phyloP scores from a whole-genome alignment of 2,329 filamentous ascomycete genomes.

The Fusarium tricinctum region DNA sequence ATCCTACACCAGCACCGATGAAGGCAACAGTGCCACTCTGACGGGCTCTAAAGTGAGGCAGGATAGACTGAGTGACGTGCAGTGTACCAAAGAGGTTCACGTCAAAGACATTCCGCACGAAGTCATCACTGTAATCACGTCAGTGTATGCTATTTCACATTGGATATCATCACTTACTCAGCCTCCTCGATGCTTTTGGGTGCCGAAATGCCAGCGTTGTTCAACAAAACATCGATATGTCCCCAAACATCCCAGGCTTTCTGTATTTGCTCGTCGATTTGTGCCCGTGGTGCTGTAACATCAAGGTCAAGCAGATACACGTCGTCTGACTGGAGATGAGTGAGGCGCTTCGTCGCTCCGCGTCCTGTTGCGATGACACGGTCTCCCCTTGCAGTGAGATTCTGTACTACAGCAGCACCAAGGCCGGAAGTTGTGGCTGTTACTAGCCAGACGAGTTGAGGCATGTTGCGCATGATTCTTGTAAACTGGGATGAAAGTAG shows the following conservation, averaged over 20 bases:
- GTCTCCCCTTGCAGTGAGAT: conserved; percentile 9
- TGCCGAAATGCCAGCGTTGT: conserved; percentile 15
- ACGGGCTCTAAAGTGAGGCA: conserved; percentile 6
- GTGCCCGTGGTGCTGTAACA: conserved; percentile 5
- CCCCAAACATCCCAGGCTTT: conserved; percentile 14
- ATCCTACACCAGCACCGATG: conserved; percentile 8
- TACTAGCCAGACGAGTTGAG: conserved; percentile 13
- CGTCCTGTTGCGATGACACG: conserved; percentile 13
- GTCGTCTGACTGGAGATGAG: conserved; percentile 3
- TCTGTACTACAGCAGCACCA: conserved; percentile 18
- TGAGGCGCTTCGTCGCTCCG: conserved; percentile 8
- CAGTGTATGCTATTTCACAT: not conserved
- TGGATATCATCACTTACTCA: not conserved
- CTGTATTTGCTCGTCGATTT: not conserved
- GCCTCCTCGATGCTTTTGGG: conserved; percentile 11
- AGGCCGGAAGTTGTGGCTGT: conserved; percentile 22
- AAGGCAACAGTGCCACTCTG: conserved; percentile 1
- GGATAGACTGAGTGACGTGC: conserved; percentile 11
- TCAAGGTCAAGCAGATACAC: conserved; percentile 14
- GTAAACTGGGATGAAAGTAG: accelerated
- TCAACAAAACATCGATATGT: conserved; percentile 14
- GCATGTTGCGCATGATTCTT: not conserved
- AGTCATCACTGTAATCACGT: not conserved
- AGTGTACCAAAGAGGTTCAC: conserved; percentile 16
- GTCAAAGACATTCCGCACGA: conserved; percentile 10